phyloP scores from a whole-genome alignment of 169 alveolate genomes.

The Cryptosporidium xiaoi region DNA sequence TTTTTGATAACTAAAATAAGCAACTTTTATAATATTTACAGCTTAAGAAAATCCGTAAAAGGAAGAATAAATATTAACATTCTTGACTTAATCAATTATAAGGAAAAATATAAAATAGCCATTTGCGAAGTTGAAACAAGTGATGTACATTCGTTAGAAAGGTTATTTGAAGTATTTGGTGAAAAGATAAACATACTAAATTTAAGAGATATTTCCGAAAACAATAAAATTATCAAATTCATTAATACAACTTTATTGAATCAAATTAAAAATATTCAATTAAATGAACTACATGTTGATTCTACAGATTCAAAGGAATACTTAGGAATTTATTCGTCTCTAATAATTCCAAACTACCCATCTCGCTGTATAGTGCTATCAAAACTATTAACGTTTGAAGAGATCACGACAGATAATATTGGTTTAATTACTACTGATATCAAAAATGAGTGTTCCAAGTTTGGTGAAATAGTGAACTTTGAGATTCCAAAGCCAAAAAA shows the following conservation, averaged over 20 bases:
- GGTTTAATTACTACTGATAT: constrained; percentile 12
- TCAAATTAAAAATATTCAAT: neutral
- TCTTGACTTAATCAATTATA: constrained; percentile 31
- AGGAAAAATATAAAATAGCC: constrained; percentile 25
- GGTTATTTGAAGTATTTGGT: neutral
- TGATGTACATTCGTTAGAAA: neutral
- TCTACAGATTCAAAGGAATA: neutral
- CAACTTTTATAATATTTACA: neutral
- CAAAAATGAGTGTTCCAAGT: constrained; percentile 16
- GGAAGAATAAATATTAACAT: neutral
- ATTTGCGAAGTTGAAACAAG: constrained; percentile 27
- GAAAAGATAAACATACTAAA: constrained; percentile 2
- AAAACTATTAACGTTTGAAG: constrained; percentile 28
- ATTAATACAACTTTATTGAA: constrained; percentile 19
- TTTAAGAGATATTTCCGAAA: constrained; percentile 4
- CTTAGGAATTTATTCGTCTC: neutral
- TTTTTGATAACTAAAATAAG: constrained; percentile 32
- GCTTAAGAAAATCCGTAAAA: neutral
- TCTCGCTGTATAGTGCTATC: constrained; percentile 70
- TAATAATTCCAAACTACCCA: constrained; percentile 32
- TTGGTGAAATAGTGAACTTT: constrained; percentile 26
- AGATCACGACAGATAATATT: neutral
- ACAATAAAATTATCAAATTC: neutral
- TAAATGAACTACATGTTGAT: neutral
- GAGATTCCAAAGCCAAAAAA: constrained; percentile 19